Percentiles rank a stretch among this genome's conserved stretches.
These are phyloP conservation scores for Hemileccinum hortonii DNA, from an alignment of 1,284 basidiomycete species.

Conservation along the genomic window DNA sequence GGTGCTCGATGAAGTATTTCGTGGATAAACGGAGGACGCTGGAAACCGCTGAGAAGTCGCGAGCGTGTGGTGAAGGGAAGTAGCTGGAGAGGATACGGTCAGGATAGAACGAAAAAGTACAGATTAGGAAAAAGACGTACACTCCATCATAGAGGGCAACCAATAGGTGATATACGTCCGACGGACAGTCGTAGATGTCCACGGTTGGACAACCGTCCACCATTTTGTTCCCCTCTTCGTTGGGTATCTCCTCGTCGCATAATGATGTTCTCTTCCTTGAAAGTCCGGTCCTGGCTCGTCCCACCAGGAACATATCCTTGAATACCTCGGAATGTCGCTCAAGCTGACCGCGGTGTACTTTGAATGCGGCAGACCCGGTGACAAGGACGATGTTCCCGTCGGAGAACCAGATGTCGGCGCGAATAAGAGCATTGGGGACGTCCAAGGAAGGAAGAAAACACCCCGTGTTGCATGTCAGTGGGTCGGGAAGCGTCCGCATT, in stretches of 20 bases:
- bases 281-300: constrained; percentile 29
- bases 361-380: constrained; percentile 57
- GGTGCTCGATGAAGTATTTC: constrained; percentile 66
- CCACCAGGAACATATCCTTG: constrained; percentile 59
- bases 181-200: constrained; percentile 54
- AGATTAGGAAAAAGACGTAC: constrained; percentile 26
- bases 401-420: constrained; percentile 66
- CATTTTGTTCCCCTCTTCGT: constrained; percentile 36
- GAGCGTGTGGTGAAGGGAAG: constrained; percentile 42
- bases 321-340: constrained; percentile 73
- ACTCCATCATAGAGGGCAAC: constrained; percentile 60
- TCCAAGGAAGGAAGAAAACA: background rate
- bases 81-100: constrained; percentile 29
- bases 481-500: constrained; percentile 26
- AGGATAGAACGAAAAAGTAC: background rate
- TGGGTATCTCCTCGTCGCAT: constrained; percentile 4
- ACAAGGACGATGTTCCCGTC: constrained; percentile 70
- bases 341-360: constrained; percentile 69
- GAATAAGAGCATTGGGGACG: constrained; percentile 32
- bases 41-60: constrained; percentile 57
- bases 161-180: constrained; percentile 56
- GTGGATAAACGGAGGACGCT: constrained; percentile 63
- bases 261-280: background rate
- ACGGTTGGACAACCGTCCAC: constrained; percentile 53
- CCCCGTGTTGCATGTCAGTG: constrained; percentile 26